Percentiles rank a stretch among this genome's conserved stretches.
These are phyloP conservation scores for Colletotrichum incanum DNA, from an alignment of 2,329 filamentous ascomycete genomes.

Conservation along the genomic window DNA sequence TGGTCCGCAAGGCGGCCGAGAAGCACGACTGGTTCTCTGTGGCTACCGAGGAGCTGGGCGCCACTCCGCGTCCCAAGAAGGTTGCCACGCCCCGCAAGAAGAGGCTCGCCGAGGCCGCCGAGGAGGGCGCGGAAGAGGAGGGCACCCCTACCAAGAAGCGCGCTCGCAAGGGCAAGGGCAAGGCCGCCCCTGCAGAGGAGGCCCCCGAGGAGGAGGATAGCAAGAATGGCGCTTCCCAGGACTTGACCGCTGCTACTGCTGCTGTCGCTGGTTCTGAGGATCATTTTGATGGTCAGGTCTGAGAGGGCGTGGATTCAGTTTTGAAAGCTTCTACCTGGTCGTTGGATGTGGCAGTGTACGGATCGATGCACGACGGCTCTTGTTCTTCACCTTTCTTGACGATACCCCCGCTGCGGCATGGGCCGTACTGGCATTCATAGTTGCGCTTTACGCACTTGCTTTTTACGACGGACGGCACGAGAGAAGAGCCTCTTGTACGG, in stretches of 20 bases:
- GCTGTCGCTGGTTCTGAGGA: neutral
- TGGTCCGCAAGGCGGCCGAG: slow-evolving; percentile 8
- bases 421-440: neutral
- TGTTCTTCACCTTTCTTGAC: neutral
- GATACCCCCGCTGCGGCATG: neutral
- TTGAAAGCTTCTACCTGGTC: too few species aligned
- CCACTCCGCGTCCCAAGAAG: slow-evolving; percentile 27
- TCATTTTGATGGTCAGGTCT: neutral
- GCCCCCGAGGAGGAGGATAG: neutral
- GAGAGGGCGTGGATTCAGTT: neutral
- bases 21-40: slow-evolving; percentile 28
- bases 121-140: slow-evolving; percentile 8
- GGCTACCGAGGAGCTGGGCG: neutral
- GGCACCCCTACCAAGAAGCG: slow-evolving; percentile 34
- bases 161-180: slow-evolving; percentile 19
- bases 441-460: too few species aligned
- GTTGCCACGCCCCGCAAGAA: slow-evolving; percentile 30
- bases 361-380: too few species aligned
- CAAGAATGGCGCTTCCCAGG: neutral
- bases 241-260: neutral
- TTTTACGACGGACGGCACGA: neutral
- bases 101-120: slow-evolving; percentile 11
- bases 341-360: neutral
- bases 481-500: neutral
- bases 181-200: slow-evolving; percentile 5